Conservation (phyloP, 371 early-diverging fungal genomes). For the Syncephalastrum contaminatum region DNA sequence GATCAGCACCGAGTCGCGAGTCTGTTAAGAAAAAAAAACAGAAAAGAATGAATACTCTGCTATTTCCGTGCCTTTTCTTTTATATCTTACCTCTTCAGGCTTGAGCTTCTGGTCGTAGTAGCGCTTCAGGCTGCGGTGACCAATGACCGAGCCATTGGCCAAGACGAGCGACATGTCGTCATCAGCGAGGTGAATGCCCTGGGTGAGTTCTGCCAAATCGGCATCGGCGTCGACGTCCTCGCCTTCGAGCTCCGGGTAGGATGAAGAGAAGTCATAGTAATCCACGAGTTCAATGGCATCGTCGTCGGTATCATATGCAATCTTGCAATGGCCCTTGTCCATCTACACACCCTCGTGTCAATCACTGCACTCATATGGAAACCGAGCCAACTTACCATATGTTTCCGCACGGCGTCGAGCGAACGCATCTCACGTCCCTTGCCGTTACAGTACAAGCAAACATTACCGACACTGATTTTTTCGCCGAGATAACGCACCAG, state of each 20-base stretch:
- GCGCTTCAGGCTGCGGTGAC: slow-evolving; percentile 78
- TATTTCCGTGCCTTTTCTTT: neutral
- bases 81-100: slow-evolving; percentile 50
- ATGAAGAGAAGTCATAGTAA: slow-evolving; percentile 83
- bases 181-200: slow-evolving; percentile 46
- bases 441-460: slow-evolving; percentile 94
- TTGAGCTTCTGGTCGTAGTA: slow-evolving; percentile 89
- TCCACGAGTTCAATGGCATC: slow-evolving; percentile 90
- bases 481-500: slow-evolving; percentile 90
- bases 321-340: slow-evolving; percentile 94
- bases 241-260: slow-evolving; percentile 45
- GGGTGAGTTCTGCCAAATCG: slow-evolving; percentile 28
- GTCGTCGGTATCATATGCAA: slow-evolving; percentile 86
- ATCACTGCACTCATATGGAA: neutral
- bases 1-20: slow-evolving; percentile 47
- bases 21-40: slow-evolving; percentile 16
- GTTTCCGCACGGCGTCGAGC: slow-evolving; percentile 89
- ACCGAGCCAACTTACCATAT: slow-evolving; percentile 69
- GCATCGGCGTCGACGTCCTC: slow-evolving; percentile 60
- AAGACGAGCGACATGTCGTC: slow-evolving; percentile 84
- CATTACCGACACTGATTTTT: slow-evolving; percentile 90
- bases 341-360: slow-evolving; percentile 31
- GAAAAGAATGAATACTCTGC: neutral
- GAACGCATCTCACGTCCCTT: slow-evolving; percentile 82
- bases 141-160: slow-evolving; percentile 81